Percentiles rank a stretch among this genome's conserved stretches.
Conservation (phyloP, 2,329 filamentous ascomycete species). For the Plenodomus tracheiphilus region DNA sequence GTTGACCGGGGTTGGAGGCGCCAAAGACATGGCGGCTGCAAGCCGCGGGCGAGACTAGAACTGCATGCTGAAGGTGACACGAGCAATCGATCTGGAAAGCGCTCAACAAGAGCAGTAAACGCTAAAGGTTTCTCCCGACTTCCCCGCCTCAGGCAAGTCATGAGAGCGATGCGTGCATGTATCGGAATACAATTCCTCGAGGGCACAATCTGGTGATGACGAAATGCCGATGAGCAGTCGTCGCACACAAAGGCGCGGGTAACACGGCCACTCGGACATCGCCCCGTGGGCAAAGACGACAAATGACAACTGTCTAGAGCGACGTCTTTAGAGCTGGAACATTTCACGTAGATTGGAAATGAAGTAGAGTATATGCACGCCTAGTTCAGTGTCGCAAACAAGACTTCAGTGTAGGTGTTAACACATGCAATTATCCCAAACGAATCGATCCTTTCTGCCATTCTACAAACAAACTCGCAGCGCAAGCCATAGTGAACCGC, state of each 20-base stretch:
- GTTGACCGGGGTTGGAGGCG: conserved; percentile 2
- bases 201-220: background rate
- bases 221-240: conserved; percentile 3
- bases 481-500: conserved; percentile 30
- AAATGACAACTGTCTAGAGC: no score
- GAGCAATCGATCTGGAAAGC: background rate
- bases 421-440: conserved; percentile 31
- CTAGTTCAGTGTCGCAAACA: no score
- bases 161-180: background rate
- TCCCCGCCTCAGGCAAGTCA: conserved; percentile 22
- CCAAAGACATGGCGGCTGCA: conserved; percentile 6
- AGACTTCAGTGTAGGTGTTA: background rate
- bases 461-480: conserved; percentile 18
- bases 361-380: no score
- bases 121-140: conserved; percentile 6
- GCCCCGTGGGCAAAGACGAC: no score
- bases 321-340: no score
- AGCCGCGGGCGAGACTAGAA: background rate
- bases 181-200: no score
- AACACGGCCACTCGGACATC: background rate
- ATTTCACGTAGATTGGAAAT: background rate
- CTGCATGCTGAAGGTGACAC: background rate
- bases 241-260: background rate
- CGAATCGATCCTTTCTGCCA: conserved; percentile 23
- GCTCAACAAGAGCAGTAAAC: background rate